phyloP scores from a whole-genome alignment of 2,329 filamentous ascomycete genomes.

The Penicillium frequentans region DNA sequence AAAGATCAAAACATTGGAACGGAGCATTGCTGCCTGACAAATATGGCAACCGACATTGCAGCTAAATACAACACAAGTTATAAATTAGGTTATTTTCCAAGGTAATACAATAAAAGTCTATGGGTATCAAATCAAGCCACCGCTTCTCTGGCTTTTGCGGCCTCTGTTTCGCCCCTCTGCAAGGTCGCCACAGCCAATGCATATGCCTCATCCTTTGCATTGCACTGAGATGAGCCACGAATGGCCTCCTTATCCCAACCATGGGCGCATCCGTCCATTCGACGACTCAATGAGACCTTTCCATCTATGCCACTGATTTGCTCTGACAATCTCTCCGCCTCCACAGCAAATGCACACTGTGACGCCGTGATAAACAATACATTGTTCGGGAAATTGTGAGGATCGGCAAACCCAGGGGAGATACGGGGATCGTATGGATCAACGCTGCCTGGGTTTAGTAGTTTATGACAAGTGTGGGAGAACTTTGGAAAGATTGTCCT shows the following conservation, averaged over 20 bases:
- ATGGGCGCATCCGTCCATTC: constrained; percentile 34
- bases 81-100: neutral
- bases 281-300: constrained; percentile 20
- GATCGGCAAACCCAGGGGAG: constrained; percentile 24
- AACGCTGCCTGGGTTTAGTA: neutral
- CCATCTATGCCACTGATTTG: constrained; percentile 13
- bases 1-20: neutral
- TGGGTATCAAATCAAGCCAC: constrained; percentile 2
- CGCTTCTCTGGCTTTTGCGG: neutral
- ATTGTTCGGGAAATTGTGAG: constrained; percentile 19
- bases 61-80: neutral
- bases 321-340: constrained; percentile 25
- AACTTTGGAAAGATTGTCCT: constrained; percentile 20
- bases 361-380: constrained; percentile 26
- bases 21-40: neutral
- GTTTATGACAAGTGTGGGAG: constrained; percentile 29
- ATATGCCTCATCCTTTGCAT: constrained; percentile 32
- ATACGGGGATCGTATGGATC: constrained; percentile 23
- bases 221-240: constrained; percentile 25
- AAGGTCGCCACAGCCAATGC: constrained; percentile 26
- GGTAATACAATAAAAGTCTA: neutral
- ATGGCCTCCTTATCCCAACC: constrained; percentile 38
- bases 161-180: neutral
- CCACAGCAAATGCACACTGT: constrained; percentile 24
- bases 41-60: neutral